Evolutionary conservation across 202 grass and related monocot genomes (phyloP).

Genomic region (Zizania palustris): DNA sequence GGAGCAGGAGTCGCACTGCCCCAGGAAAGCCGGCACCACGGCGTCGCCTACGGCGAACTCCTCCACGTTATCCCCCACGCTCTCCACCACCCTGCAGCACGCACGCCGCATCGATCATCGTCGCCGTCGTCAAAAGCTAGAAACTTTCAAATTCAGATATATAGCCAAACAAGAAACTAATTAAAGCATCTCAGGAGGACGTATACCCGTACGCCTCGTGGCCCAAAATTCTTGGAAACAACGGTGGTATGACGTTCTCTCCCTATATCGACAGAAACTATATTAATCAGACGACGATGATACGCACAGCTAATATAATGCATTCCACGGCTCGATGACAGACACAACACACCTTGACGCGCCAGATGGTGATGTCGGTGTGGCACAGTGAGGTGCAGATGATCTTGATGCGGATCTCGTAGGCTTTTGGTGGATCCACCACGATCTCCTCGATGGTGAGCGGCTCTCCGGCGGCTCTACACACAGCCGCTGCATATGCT

Average conservation of each 20-base stretch:
- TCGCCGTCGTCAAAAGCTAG: background rate
- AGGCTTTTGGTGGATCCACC: constrained; percentile 60
- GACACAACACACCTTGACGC: constrained; percentile 42
- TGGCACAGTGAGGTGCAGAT: constrained; percentile 75
- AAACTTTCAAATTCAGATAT: background rate
- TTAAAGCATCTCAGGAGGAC: background rate
- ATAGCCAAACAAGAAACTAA: background rate
- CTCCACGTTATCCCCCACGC: constrained; percentile 62
- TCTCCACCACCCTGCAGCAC: constrained; percentile 64
- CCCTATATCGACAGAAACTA: background rate
- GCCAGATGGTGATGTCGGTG: constrained; percentile 66
- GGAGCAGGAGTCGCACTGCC: constrained; percentile 57
- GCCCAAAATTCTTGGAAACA: constrained; percentile 61
- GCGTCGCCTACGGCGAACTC: constrained; percentile 59
- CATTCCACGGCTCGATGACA: too few species aligned
- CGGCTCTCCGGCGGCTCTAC: constrained; percentile 54
- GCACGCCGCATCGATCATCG: too few species aligned
- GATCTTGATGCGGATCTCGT: constrained; percentile 68
- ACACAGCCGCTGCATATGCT: constrained; percentile 57
- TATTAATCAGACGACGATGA: background rate
- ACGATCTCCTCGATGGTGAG: constrained; percentile 67
- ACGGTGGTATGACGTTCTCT: background rate
- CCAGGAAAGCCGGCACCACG: constrained; percentile 65
- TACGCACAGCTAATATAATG: too few species aligned
- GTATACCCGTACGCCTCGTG: constrained; percentile 88